Conservation (phyloP, 208 protist genomes). For the Trypanosoma lewisi region DNA sequence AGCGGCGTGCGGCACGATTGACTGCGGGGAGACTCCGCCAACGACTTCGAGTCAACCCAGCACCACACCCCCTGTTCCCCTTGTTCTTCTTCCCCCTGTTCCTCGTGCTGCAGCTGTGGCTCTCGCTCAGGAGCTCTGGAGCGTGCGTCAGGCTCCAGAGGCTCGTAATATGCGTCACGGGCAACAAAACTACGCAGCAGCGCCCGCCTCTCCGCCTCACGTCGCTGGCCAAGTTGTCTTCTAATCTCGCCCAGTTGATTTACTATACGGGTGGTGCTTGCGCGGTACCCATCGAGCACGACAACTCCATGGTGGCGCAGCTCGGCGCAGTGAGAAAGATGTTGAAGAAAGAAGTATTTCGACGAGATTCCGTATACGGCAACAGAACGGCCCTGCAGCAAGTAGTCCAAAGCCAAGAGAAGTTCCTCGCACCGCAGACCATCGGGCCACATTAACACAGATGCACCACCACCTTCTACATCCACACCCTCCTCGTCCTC, state of each 20-base stretch:
- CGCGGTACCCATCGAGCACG: constrained; percentile 46
- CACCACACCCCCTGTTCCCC: not conserved
- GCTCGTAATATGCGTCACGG: not conserved
- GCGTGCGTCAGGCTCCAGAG: not conserved
- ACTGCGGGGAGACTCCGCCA: not conserved
- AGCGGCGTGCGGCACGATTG: constrained; percentile 20
- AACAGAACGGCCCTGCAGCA: constrained; percentile 71
- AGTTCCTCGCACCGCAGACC: constrained; percentile 57
- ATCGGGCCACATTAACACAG: constrained; percentile 47
- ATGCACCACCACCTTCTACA: too few relatives aligned
- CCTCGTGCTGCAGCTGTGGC: not conserved
- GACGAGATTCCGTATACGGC: constrained; percentile 77
- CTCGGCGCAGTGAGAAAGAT: constrained; percentile 57
- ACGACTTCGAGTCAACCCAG: not conserved
- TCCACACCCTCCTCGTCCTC: too few relatives aligned
- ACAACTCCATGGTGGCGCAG: constrained; percentile 34
- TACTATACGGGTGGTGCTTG: not conserved
- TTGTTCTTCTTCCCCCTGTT: not conserved
- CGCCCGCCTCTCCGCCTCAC: not conserved
- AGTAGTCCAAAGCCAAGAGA: constrained; percentile 61
- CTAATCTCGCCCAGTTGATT: constrained; percentile 16
- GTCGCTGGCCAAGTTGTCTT: constrained; percentile 10
- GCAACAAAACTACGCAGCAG: constrained; percentile 7
- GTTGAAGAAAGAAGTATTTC: constrained; percentile 77
- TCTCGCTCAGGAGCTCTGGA: constrained; percentile 13